A percentile compares a stretch with the other conserved stretches of the same genome.
Evolutionary conservation across 2,329 filamentous ascomycete species (phyloP).

Genomic region (Trichoderma arundinaceum): DNA sequence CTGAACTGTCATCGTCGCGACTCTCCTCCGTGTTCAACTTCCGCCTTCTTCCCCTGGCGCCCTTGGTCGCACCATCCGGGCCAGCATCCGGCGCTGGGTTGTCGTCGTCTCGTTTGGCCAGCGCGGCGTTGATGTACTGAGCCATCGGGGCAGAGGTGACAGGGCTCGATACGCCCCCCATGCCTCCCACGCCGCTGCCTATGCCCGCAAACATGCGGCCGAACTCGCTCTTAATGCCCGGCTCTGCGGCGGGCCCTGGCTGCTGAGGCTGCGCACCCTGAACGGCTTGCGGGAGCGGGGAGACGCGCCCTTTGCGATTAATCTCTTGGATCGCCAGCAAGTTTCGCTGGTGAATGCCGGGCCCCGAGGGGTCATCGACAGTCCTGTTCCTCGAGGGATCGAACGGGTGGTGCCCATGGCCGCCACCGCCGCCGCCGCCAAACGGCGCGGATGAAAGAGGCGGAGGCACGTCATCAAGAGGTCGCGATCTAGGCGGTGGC

Average conservation of each 20-base stretch:
- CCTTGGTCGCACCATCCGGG: slow-evolving; percentile 55
- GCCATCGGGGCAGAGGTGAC: slow-evolving; percentile 48
- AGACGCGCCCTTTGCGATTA: slow-evolving; percentile 81
- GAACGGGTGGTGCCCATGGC: slow-evolving; percentile 50
- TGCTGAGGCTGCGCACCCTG: slow-evolving; percentile 87
- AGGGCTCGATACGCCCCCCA: slow-evolving; percentile 57
- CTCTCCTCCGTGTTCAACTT: slow-evolving; percentile 79
- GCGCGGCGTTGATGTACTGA: slow-evolving; percentile 54
- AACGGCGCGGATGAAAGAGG: slow-evolving; percentile 57
- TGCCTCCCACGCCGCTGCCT: slow-evolving; percentile 61
- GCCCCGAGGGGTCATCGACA: slow-evolving; percentile 61
- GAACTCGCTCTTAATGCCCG: slow-evolving; percentile 92
- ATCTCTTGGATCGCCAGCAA: slow-evolving; percentile 81
- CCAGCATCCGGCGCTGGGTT: slow-evolving; percentile 50
- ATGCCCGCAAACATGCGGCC: slow-evolving; percentile 96
- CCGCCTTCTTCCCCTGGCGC: slow-evolving; percentile 64
- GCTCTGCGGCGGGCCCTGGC: slow-evolving; percentile 78
- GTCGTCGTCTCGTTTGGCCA: slow-evolving; percentile 58
- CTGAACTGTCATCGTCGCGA: slow-evolving; percentile 70
- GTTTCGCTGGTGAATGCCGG: slow-evolving; percentile 62
- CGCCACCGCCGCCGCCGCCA: slow-evolving; percentile 42
- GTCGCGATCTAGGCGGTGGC: slow-evolving; percentile 49
- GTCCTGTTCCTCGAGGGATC: slow-evolving; percentile 48
- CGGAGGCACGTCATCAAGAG: slow-evolving; percentile 55
- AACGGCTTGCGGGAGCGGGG: slow-evolving; percentile 89